Conservation (phyloP, 2,329 filamentous ascomycete species). For the Exophiala sp. region DNA sequence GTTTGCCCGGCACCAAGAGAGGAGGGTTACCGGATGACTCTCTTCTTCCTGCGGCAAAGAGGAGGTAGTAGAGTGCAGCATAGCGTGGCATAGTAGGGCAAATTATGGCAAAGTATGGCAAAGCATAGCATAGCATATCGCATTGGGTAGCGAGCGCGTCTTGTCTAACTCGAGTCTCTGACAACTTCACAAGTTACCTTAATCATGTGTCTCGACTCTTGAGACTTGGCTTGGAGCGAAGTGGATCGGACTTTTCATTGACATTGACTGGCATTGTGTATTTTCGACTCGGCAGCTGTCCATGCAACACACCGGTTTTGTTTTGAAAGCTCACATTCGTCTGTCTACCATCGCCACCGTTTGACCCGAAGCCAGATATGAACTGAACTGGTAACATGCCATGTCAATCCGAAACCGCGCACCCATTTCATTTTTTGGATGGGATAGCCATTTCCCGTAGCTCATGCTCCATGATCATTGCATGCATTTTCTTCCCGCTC, state of each 20-base stretch:
- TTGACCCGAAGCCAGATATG: background rate
- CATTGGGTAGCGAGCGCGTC: too few species aligned
- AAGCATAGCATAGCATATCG: too few species aligned
- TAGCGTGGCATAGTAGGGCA: background rate
- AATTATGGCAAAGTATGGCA: too few species aligned
- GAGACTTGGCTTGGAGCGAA: too few species aligned
- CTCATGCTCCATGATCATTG: background rate
- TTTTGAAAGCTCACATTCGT: background rate
- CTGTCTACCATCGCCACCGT: background rate
- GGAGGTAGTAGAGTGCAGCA: slow-evolving; percentile 15
- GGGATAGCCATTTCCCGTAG: background rate
- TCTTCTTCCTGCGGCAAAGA: slow-evolving; percentile 24
- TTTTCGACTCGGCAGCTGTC: background rate
- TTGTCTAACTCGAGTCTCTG: too few species aligned
- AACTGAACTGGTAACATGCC: background rate
- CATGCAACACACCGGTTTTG: background rate
- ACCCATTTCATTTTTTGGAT: too few species aligned
- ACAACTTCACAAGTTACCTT: too few species aligned
- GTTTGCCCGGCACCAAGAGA: slow-evolving; percentile 83
- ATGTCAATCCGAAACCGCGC: too few species aligned
- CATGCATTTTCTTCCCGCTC: too few species aligned
- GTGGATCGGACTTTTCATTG: background rate
- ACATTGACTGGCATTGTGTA: background rate
- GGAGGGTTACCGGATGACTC: slow-evolving; percentile 76
- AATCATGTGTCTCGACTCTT: too few species aligned